Base-by-base conservation (phyloP, 495 filamentous ascomycete genomes). In the Hypoxylon fuscum region DNA sequence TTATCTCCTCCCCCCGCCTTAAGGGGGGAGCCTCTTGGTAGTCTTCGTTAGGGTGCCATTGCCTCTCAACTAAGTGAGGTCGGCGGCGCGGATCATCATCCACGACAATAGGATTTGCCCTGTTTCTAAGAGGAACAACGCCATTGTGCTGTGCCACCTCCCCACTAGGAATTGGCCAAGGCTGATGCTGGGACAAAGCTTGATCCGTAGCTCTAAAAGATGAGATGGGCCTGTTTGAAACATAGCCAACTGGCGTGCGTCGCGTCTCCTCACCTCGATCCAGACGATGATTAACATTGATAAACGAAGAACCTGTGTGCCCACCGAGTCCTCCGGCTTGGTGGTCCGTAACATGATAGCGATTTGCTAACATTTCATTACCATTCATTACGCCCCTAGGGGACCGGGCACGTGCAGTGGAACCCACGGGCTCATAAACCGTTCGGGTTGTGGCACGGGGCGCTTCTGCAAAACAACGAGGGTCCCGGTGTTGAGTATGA, bases 61-160 rank as follows among this genome's bases (percentile, higher is more conserved):
- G 69, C 38, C 64, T 43, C 53, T 64, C 65, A 23, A 71, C 51
- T 44, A 71, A 62, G 49, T 62, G 66, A 54, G 62, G 62, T 42
- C 48, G 55, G 31, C 31, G 45, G 25, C 14, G 14, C 15, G 18
- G 3, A 4, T 64, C 62, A 34, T 61, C 50, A 56, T 58, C 55
- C 35, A 70, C 46, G 25, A 72, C 9, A 20, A 69, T 51, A 6
- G 59, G 69, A 45, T 67, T 42, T 44, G 59, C 63, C 32, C 67
- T 68, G 11, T 44, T 55, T 27, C 69, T 68, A 61, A 31, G 21
- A 55, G 67, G 43, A 18, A 27, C 41, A 34, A 62, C 59, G 48
- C 45, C 51, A 61, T 44, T 47, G 34, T 61, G 57, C 17, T 22
- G 52, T n/a, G 53, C 29, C 29, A 53, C 20, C 12, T 52, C 53